phyloP scores from a whole-genome alignment of 352 stramenopile species.

The Phytophthora citricola region DNA sequence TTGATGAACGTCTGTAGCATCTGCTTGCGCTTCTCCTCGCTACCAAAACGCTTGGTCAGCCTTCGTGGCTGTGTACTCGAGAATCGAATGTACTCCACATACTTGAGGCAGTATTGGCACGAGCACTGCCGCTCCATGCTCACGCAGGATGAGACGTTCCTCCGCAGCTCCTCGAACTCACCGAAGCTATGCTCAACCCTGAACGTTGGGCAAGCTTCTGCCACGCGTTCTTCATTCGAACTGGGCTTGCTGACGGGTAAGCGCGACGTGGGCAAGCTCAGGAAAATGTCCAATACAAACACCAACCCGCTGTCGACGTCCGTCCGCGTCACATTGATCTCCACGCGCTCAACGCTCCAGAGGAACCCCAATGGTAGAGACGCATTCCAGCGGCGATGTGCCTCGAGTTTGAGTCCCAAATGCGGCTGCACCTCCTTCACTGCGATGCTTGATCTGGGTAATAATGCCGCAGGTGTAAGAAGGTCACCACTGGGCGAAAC shows the following conservation, averaged over 20 bases:
- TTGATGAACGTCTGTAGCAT: constrained; percentile 46
- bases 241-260: constrained; percentile 27
- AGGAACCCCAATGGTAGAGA: constrained; percentile 43
- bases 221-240: constrained; percentile 8
- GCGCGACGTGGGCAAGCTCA: constrained; percentile 36
- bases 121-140: constrained; percentile 46
- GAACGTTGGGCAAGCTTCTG: constrained; percentile 28
- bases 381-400: constrained; percentile 35
- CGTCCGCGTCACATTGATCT: constrained; percentile 42
- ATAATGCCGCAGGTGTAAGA: not conserved
- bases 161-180: constrained; percentile 53
- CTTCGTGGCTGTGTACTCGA: constrained; percentile 38
- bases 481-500: constrained; percentile 17
- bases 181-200: constrained; percentile 54
- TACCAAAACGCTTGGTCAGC: constrained; percentile 37
- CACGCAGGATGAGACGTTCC: constrained; percentile 33
- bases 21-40: constrained; percentile 42
- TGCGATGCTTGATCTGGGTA: not conserved
- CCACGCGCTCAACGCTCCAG: constrained; percentile 46
- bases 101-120: constrained; percentile 58
- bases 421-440: constrained; percentile 11
- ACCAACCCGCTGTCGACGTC: constrained; percentile 33
- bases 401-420: constrained; percentile 33
- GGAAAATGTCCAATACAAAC: constrained; percentile 55
- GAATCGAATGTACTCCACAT: constrained; percentile 54